Evolutionary conservation across 495 filamentous ascomycete genomes (phyloP), one percentile per base, ranked within the genome.

Genomic region (Tricharina praecox): DNA sequence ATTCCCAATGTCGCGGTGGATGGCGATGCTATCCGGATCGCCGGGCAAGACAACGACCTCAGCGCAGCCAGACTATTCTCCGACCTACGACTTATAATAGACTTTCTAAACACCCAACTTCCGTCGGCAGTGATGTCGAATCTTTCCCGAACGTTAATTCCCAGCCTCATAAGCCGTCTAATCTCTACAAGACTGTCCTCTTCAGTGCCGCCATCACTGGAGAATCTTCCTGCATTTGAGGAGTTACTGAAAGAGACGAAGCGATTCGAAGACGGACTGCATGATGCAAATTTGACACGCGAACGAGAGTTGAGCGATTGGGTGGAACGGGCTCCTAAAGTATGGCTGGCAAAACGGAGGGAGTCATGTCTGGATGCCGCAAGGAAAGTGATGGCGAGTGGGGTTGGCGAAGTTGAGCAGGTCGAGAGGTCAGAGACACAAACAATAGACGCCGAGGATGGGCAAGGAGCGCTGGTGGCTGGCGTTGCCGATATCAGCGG

Each of bases 371-470:
- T 99, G 25, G 77, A 85, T 52, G 68, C 70, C 18, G 75, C 90
- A 4, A 75, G 87, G 39, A 73, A 68, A 43, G 71, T 81, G 20
- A 66, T 92, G 23, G 67, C 76, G 40, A 61, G 67, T 23, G 82
- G 80, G 4, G 66, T 84, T 32, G 72, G 75, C 25, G 62, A 67
- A 23, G 70, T 75, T 2, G 77, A 73, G 51, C 65, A 68, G 33
- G 85, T 88, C 1, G 85, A 95, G 58, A 74, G 81, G 45, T 68
- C 88, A 0, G 92, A 97, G 62, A 93, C 82, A 20, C 77, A 85
- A 55, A 73, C 77, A 50, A 66, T 96, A 1, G 74, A 76, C 1
- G 70, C 67, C 50, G 70, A 73, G 1, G 84, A 93, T 55, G 74
- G 67, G 18, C 61, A 76, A 20, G 37, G 26, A 21, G 47, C 35